Evolutionary conservation across 495 filamentous ascomycete species (phyloP).

Genomic region (Tuber magnatum): DNA sequence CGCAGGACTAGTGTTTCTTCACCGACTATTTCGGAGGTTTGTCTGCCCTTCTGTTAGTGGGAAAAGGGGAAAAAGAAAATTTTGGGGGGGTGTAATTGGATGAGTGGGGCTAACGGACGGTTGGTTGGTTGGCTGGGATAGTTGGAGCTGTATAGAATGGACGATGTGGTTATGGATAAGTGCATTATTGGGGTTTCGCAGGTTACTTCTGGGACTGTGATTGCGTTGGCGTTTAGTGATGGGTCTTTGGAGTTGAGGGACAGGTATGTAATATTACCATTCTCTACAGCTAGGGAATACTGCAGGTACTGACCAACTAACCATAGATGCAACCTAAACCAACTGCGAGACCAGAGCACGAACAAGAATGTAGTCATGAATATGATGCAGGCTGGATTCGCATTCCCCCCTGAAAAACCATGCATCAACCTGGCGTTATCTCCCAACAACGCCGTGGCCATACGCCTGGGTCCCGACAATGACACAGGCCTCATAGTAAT

Average conservation of each 20-base stretch:
- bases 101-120: background rate
- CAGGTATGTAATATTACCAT: slow-evolving; percentile 5
- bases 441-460: slow-evolving; percentile 39
- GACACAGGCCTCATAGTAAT: slow-evolving; percentile 33
- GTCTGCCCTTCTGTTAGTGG: slow-evolving; percentile 7
- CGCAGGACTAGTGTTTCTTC: slow-evolving; percentile 35
- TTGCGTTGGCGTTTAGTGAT: slow-evolving; percentile 37
- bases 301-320: background rate
- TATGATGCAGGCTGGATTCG: slow-evolving; percentile 40
- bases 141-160: slow-evolving; percentile 33
- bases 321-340: slow-evolving; percentile 18
- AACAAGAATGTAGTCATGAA: slow-evolving; percentile 34
- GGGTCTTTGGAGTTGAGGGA: slow-evolving; percentile 39
- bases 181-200: slow-evolving; percentile 33
- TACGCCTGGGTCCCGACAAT: slow-evolving; percentile 28
- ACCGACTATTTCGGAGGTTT: slow-evolving; percentile 24
- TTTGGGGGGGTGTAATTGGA: background rate
- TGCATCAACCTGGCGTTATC: slow-evolving; percentile 39
- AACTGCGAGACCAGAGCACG: slow-evolving; percentile 12
- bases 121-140: slow-evolving; percentile 13
- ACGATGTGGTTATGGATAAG: slow-evolving; percentile 38
- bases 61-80: background rate
- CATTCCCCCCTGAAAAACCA: slow-evolving; percentile 28
- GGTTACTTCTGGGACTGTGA: slow-evolving; percentile 34
- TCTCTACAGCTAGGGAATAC: background rate